phyloP scores from a whole-genome alignment of 257 asterid genomes.

The Solanum chilense region DNA sequence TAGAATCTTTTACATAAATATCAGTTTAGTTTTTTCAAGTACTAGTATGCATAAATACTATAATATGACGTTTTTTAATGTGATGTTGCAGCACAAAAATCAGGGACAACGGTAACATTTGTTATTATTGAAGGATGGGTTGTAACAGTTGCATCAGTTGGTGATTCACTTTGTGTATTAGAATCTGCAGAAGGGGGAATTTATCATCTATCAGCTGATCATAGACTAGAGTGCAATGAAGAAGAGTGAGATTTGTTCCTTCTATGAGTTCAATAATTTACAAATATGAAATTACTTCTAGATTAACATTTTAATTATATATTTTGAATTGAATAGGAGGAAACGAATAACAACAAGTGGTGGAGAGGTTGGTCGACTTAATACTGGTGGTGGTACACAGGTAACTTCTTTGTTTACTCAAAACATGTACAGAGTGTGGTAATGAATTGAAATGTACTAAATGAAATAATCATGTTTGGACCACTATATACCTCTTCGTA shows the following conservation, averaged over 20 bases:
- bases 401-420: constrained; percentile 10
- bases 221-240: constrained; percentile 70
- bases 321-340: constrained; percentile 41
- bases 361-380: constrained; percentile 80
- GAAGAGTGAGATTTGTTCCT: constrained; percentile 47
- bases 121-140: constrained; percentile 77
- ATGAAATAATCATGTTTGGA: background rate
- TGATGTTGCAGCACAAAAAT: constrained; percentile 42
- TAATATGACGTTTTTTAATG: background rate
- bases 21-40: background rate
- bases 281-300: background rate
- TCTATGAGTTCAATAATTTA: background rate
- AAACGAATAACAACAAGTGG: constrained; percentile 65
- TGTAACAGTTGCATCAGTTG: constrained; percentile 69
- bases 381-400: constrained; percentile 82
- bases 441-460: background rate
- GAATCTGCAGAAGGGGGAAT: constrained; percentile 63
- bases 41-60: background rate
- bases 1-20: background rate
- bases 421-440: background rate
- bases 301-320: background rate
- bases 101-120: constrained; percentile 75
- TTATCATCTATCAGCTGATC: constrained; percentile 71
- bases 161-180: constrained; percentile 73
- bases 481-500: background rate